Evolutionary conservation across 805 yeast species (phyloP), one percentile per base, ranked within the genome.

Genomic region (Lachancea waltii): DNA sequence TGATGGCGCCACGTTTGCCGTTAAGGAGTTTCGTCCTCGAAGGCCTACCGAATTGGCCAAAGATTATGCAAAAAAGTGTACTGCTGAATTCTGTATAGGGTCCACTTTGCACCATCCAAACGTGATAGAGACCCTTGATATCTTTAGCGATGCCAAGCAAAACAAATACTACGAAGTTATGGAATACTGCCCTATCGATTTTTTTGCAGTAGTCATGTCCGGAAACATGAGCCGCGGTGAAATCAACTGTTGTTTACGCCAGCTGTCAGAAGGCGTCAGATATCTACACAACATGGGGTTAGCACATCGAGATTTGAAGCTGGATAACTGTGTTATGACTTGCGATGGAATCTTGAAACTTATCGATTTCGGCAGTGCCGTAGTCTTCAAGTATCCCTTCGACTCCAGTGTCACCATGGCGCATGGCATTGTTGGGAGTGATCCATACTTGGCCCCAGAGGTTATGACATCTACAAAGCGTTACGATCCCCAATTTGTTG

Each of bases 11-110:
- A 75, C 83, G 0, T 83, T 84, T 65, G 95, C 95, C 1, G 92
- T 84, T 13, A 84, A 84, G 54, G 90, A 84, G 59, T 84, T 84
- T 53, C 72, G 90, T 50, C 75, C 85, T 10, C 70, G 83, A 45
- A 70, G 81, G 54, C 73, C 79, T 27, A 79, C 75, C 53, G 95
- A 84, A 56, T 62, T 77, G 7, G 69, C 77, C 40, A 79, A 79
- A 55, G 92, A 84, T 46, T 84, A 84, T 54, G 82, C 87, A n/a
- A 78, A 81, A 48, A 84, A 84, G 63, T 82, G 89, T 55, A 83
- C 90, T 1, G 86, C 89, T n/a, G 95, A 84, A 56, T 84, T 81
- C 58, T 81, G 92, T 62, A 82, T 84, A 41, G 95, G 95, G 11
- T 78, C 85, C 16, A 81, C 90, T 15, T 66, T 84, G 42, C 82